phyloP scores from a whole-genome alignment of 106 monocot genomes.

The Posidonia australis region DNA sequence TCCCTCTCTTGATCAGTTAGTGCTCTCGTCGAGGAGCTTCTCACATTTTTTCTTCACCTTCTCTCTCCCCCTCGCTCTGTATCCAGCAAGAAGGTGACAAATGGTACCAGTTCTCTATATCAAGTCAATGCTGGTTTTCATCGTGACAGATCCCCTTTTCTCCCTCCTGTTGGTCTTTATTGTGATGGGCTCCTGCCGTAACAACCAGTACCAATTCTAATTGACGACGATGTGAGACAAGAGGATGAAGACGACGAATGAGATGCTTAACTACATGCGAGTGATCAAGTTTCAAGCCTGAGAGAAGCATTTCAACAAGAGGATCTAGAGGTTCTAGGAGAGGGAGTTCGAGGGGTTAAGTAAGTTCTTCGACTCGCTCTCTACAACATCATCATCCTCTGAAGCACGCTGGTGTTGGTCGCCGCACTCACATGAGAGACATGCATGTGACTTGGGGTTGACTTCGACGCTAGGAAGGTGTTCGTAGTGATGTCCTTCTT shows the following conservation, averaged over 20 bases:
- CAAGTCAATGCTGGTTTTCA: too few relatives aligned
- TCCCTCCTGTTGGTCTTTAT: constrained; percentile 28
- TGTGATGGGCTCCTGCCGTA: constrained; percentile 28
- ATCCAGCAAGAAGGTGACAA: too few relatives aligned
- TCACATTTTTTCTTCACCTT: too few relatives aligned
- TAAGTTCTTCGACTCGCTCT: constrained; percentile 71
- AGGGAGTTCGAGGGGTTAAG: constrained; percentile 58
- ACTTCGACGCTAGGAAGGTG: constrained; percentile 60
- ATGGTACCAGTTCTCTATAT: too few relatives aligned
- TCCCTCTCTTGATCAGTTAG: too few relatives aligned
- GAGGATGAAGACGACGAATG: constrained; percentile 89
- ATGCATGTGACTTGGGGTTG: constrained; percentile 38
- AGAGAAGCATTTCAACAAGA: constrained; percentile 67
- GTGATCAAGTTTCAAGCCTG: constrained; percentile 97
- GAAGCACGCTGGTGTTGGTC: constrained; percentile 61
- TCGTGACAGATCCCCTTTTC: too few relatives aligned
- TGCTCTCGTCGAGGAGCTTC: too few relatives aligned
- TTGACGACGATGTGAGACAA: constrained; percentile 81
- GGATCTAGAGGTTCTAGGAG: constrained; percentile 39
- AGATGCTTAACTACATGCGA: constrained; percentile 90
- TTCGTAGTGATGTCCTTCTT: constrained; percentile 90
- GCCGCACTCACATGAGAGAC: constrained; percentile 63
- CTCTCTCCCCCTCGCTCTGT: too few relatives aligned
- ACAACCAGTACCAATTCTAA: constrained; percentile 55
- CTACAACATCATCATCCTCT: constrained; percentile 59